phyloP scores from a whole-genome alignment of 768 basidiomycete species.

The Hericium coralloides region DNA sequence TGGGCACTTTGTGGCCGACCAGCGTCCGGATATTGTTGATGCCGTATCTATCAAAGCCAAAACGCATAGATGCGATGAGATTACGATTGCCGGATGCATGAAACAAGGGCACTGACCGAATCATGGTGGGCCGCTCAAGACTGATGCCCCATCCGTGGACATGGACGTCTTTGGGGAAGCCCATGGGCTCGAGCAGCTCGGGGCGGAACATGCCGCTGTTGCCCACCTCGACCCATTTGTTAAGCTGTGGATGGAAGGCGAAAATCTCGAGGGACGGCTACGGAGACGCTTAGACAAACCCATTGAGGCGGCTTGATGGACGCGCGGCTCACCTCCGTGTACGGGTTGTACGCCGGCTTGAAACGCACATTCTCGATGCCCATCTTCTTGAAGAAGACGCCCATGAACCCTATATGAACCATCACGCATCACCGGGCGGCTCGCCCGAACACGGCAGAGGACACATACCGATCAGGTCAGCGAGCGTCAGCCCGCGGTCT shows the following conservation, averaged over 20 bases:
- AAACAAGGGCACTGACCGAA: constrained; percentile 49
- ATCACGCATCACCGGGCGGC: not conserved
- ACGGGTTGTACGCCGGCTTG: constrained; percentile 98
- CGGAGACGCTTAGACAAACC: not conserved
- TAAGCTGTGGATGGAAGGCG: constrained; percentile 90
- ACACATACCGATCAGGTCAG: constrained; percentile 79
- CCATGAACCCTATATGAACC: constrained; percentile 76
- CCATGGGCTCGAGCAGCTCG: constrained; percentile 99
- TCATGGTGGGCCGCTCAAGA: constrained; percentile 97
- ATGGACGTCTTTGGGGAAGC: constrained; percentile 91
- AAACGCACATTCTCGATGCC: constrained; percentile 89
- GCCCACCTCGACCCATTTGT: constrained; percentile 96
- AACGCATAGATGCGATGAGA: not conserved
- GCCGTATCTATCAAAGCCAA: constrained; percentile 56
- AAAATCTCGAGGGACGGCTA: constrained; percentile 97
- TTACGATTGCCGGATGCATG: not conserved
- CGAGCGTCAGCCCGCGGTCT: constrained; percentile 84
- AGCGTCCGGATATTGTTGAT: constrained; percentile 96
- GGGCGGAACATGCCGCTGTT: constrained; percentile 99
- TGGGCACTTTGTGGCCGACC: constrained; percentile 93
- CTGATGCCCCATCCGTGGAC: constrained; percentile 96
- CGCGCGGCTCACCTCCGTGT: constrained; percentile 68
- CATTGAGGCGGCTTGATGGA: not conserved
- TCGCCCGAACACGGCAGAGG: not conserved
- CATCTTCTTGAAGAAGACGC: constrained; percentile 97